Evolutionary conservation across 345 rosid genomes (phyloP).

Genomic region (Salix suchowensis): DNA sequence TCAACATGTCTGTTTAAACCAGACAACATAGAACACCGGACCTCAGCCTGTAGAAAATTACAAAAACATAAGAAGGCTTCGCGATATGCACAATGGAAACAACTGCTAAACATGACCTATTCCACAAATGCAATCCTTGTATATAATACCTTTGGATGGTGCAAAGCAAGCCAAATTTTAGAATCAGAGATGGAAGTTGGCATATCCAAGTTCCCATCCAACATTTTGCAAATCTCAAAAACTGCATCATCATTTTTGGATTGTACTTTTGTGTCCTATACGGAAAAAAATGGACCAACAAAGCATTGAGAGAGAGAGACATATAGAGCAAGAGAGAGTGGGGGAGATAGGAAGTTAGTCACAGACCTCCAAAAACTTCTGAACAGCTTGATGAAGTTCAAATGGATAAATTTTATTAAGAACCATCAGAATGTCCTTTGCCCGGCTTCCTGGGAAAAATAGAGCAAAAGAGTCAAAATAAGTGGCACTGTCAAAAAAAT

Average conservation of each 20-base stretch:
- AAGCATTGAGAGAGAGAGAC: neutral
- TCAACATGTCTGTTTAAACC: slow-evolving; percentile 46
- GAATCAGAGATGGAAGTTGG: slow-evolving; percentile 51
- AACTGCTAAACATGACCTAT: slow-evolving; percentile 1
- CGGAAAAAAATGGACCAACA: neutral
- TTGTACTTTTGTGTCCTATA: slow-evolving; percentile 47
- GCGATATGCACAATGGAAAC: slow-evolving; percentile 3
- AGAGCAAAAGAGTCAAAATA: neutral
- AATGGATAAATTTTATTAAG: slow-evolving; percentile 65
- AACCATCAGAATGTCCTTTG: slow-evolving; percentile 53
- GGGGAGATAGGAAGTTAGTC: neutral
- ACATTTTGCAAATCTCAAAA: slow-evolving; percentile 46
- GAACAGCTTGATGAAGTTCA: slow-evolving; percentile 50
- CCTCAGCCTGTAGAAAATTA: slow-evolving; percentile 52
- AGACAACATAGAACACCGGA: slow-evolving; percentile 64
- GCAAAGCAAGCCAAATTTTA: slow-evolving; percentile 74
- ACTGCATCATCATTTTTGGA: slow-evolving; percentile 47
- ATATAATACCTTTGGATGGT: slow-evolving; percentile 76
- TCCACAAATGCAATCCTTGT: neutral
- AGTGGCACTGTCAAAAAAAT: neutral
- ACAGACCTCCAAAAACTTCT: slow-evolving; percentile 62
- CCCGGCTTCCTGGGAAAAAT: slow-evolving; percentile 63
- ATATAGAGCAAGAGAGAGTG: neutral
- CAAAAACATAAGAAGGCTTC: slow-evolving; percentile 14
- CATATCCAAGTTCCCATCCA: slow-evolving; percentile 56